Conservation (phyloP, 169 alveolate species). For the Plasmodium falciparum region DNA sequence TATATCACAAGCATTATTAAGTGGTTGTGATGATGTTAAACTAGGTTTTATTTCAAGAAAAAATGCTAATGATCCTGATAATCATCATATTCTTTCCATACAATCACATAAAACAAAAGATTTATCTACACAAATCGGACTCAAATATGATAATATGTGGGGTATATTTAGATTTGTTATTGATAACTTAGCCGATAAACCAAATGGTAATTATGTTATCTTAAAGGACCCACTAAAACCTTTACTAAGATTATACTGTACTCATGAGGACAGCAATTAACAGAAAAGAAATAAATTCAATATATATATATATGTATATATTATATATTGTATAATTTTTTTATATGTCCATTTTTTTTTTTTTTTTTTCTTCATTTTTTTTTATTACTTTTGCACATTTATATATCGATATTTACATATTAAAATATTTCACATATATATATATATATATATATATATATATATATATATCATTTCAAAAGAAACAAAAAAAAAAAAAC, state of each 20-base stretch:
- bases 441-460: too few relatives aligned
- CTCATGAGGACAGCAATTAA: slow-evolving; percentile 88
- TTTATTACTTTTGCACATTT: not conserved
- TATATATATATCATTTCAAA: too few relatives aligned
- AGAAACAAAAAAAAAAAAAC: too few relatives aligned
- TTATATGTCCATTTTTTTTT: not conserved
- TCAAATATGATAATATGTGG: slow-evolving; percentile 92
- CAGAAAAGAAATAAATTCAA: not conserved
- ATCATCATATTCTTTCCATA: slow-evolving; percentile 87
- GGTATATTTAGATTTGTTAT: slow-evolving; percentile 89
- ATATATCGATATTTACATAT: not conserved
- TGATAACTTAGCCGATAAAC: slow-evolving; percentile 85
- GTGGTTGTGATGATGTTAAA: slow-evolving; percentile 91
- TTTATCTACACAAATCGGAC: slow-evolving; percentile 92
- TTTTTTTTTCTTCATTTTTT: slow-evolving; percentile 1
- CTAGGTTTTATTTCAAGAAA: slow-evolving; percentile 91
- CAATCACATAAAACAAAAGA: slow-evolving; percentile 92
- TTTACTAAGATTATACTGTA: slow-evolving; percentile 88
- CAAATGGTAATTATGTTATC: slow-evolving; percentile 92
- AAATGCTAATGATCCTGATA: slow-evolving; percentile 89
- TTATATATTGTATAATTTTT: too few relatives aligned
- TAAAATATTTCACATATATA: too few relatives aligned
- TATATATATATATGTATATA: too few relatives aligned
- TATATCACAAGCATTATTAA: slow-evolving; percentile 91
- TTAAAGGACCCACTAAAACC: slow-evolving; percentile 93